Evolutionary conservation across 2,329 filamentous ascomycete species (phyloP), one percentile per base, ranked within the genome.

Genomic region (Tothia fuscella): DNA sequence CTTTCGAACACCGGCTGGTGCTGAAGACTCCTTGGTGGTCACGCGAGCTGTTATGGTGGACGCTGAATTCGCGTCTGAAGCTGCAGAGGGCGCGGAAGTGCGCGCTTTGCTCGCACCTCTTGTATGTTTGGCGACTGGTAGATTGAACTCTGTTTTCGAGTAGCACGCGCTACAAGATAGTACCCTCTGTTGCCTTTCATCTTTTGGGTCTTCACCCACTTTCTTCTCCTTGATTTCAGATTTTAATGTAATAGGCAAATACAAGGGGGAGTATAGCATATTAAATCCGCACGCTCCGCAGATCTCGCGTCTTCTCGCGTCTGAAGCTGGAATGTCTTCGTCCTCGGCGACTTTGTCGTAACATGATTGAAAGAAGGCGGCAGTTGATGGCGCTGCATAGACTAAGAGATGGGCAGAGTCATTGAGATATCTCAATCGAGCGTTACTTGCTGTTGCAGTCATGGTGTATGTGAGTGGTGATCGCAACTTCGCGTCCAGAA

Each of bases 1-100:
- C 50, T 72, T 71, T 54, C 73, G 74, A 9, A 6, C 21, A n/a
- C 26, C 26, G 9, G 14, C 21, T 36, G 17, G 17, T 20, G 25
- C 22, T 7, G 21, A 37, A 25, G 35, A 37, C 35, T 21, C 35
- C 35, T 25, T 19, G 22, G 10, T 17, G 25, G 21, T 14, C 17
- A 17, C 20, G 16, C n/a, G 13, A 37, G 4, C 16, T 22, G 17
- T 1, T 20, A 13, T 16, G 22, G 14, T 3, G 7, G 6, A 14
- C 24, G 12, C 17, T 16, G 24, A 22, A 12, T 2, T 25, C 14
- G 20, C 17, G 12, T 25, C 2, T 14, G 6, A 6, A 17, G 13
- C 17, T 13, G 13, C 21, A 14, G 10, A 13, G 25, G 35, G 12
- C 20, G 21, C 6, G 2, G 21, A 12, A n/a, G n/a, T n/a, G n/a